phyloP scores from a whole-genome alignment of 2,329 filamentous ascomycete genomes.

The Ceratocystis colombiana region DNA sequence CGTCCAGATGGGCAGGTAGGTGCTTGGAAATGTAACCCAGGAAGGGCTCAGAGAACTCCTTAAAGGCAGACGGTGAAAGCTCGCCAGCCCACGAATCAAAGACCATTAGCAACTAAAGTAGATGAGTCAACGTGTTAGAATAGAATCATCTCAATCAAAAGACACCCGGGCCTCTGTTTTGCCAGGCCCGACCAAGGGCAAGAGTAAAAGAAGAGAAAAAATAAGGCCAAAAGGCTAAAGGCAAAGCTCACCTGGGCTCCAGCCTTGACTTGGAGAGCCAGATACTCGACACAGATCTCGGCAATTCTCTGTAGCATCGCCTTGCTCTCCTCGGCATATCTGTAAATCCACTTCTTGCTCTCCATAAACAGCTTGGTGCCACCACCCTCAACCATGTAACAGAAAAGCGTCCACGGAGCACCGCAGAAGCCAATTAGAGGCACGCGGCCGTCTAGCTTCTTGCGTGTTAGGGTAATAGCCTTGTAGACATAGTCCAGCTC shows the following conservation, averaged over 20 bases:
- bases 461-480: conserved; percentile 80
- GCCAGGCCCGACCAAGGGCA: neutral
- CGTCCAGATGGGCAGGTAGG: conserved; percentile 62
- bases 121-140: neutral
- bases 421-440: conserved; percentile 95
- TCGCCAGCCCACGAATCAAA: conserved; percentile 99
- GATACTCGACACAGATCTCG: conserved; percentile 86
- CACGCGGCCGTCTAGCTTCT: conserved; percentile 78
- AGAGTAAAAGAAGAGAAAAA: neutral
- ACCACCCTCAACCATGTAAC: conserved; percentile 98
- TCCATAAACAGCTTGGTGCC: conserved; percentile 91
- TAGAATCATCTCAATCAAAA: too few species aligned
- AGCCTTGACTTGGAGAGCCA: conserved; percentile 83
- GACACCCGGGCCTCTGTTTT: neutral
- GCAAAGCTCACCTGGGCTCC: conserved; percentile 64
- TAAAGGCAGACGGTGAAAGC: conserved; percentile 73
- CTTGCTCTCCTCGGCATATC: conserved; percentile 70
- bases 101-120: conserved; percentile 67
- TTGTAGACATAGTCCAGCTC: conserved; percentile 93
- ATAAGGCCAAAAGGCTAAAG: neutral
- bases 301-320: conserved; percentile 80
- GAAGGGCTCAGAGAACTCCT: conserved; percentile 76
- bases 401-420: conserved; percentile 90
- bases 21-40: conserved; percentile 72
- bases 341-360: conserved; percentile 95